Base-by-base conservation (phyloP, 306 rosid genomes). In the Vicia villosa region DNA sequence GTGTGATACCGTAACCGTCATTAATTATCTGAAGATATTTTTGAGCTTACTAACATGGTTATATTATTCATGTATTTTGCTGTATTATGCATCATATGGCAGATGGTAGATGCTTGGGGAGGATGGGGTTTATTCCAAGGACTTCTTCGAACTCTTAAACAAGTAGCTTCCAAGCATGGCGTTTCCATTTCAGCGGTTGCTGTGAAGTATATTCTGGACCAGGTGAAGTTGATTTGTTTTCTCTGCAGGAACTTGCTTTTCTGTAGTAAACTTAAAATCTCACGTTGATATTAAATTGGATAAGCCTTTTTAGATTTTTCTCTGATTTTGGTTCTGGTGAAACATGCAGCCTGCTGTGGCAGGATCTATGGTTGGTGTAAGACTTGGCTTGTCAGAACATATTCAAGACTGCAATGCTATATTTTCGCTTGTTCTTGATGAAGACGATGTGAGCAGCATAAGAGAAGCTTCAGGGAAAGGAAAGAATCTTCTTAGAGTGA, bases 31-130 rank as follows among this genome's bases (percentile, higher is more conserved):
- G 10, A 16, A 4, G 30, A 26, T 57, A 17, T 32, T 51, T 28
- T 59, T 17, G n/a, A 61, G 75, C 38, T 67, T 61, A 50, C 9
- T 63, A 36, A 58, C 32, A 9, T 36, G 10, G 69, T 73, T 54
- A 40, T 43, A 47, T 69, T 20, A 62, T 38, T 64, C 60, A 51
- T 28, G 38, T 64, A 38, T 68, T 63, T 52, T 57, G 8, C 34
- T 74, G 54, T 49, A 36, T 38, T 66, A 24, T 68, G 66, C 51
- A 55, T 73, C 36, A 15, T 21, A 22, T 74, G 76, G 73, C 88
- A 94, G 95, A 94, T 90, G 96, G 87, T 90, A 58, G 97, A 94
- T 83, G 92, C 97, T 51, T 90, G 95, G 97, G 97, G 98, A 67
- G 98, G 96, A 68, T 94, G 97, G 98, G 79, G 74, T 77, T 82